Evolutionary conservation across 2,329 filamentous ascomycete genomes (phyloP), one percentile per base, ranked within the genome.

Genomic region (Fusarium brachygibbosum): DNA sequence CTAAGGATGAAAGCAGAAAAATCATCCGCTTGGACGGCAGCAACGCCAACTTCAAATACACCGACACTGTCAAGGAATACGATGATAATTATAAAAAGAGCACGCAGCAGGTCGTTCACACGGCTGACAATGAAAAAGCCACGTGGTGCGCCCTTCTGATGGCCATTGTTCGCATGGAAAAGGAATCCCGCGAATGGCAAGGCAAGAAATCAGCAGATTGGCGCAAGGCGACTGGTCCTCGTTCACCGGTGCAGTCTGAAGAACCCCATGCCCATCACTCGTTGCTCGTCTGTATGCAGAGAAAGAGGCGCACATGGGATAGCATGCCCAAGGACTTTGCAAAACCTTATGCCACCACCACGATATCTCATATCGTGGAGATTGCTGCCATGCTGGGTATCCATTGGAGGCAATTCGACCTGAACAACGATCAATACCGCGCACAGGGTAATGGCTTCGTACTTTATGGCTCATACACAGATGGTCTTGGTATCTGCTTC

Each of bases 321-420:
- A 73, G 68, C 6, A 73, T 73, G 70, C 70, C 70, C 5, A 66
- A 65, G 13, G 68, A 70, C 31, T 59, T 67, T 11, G 58, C 65
- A 12, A 72, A 71, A 5, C 79, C 78, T 0, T 81, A 78, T 53
- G 79, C 79, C 2, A 79, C 74, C 3, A 80, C 75, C 5, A 79
- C 77, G 6, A 77, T 81, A 14, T 77, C 70, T 10, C 78, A 81
- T 48, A 60, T 81, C 1, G 71, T 81, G 0, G 79, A 80, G 63
- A 74, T 80, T 6, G 78, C 76, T 0, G 76, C 73, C 11, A 76
- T 81, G 73, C 58, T 81, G 2, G 79, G 81, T 6, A 74, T 83
- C 7, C 75, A 82, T 53, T 83, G 82, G 82, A 82, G 76, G 44
- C 75, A 77, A 4, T 82, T 83, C 34, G 78, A 82, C 25, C 73